Evolutionary conservation across 768 basidiomycete genomes (phyloP).

Genomic region (Trametes coccinea): DNA sequence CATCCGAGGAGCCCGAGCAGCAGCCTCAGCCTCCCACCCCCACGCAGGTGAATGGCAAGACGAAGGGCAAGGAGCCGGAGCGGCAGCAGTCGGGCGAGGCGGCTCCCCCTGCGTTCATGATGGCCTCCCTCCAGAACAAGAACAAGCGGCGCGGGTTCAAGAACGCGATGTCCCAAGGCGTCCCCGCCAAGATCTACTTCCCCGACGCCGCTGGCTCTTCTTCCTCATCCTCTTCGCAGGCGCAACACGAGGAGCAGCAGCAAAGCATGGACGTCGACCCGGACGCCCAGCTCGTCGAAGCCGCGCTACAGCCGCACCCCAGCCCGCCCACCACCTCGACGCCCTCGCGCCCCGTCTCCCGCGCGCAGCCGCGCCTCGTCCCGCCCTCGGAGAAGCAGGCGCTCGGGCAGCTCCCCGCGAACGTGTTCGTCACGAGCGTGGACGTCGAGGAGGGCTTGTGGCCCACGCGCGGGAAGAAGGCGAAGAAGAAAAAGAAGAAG

Average conservation of each 20-base stretch:
- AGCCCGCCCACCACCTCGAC: neutral
- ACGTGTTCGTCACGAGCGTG: constrained; percentile 70
- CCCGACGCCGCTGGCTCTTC: constrained; percentile 19
- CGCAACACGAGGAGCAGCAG: neutral
- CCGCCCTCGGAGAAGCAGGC: constrained; percentile 65
- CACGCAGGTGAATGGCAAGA: neutral
- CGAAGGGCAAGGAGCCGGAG: neutral
- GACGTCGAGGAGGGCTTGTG: constrained; percentile 60
- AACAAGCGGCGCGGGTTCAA: constrained; percentile 75
- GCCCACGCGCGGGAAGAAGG: constrained; percentile 40
- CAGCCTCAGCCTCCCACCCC: neutral
- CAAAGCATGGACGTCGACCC: constrained; percentile 9
- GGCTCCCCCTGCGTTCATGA: constrained; percentile 33
- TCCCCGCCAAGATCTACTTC: constrained; percentile 58
- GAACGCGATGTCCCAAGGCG: constrained; percentile 45
- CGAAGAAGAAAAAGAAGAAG: constrained; percentile 28
- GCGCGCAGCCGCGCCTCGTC: constrained; percentile 41
- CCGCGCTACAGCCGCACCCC: constrained; percentile 3
- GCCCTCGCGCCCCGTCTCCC: neutral
- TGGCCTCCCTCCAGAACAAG: constrained; percentile 67
- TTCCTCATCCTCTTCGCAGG: neutral
- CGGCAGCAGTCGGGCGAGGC: constrained; percentile 13
- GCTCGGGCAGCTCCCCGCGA: constrained; percentile 50
- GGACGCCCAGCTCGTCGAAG: constrained; percentile 12
- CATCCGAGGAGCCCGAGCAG: neutral